A percentile compares a stretch with the other conserved stretches of the same genome.
Evolutionary conservation across 805 yeast species (phyloP).

Genomic region (Monosporozyma servazzii): DNA sequence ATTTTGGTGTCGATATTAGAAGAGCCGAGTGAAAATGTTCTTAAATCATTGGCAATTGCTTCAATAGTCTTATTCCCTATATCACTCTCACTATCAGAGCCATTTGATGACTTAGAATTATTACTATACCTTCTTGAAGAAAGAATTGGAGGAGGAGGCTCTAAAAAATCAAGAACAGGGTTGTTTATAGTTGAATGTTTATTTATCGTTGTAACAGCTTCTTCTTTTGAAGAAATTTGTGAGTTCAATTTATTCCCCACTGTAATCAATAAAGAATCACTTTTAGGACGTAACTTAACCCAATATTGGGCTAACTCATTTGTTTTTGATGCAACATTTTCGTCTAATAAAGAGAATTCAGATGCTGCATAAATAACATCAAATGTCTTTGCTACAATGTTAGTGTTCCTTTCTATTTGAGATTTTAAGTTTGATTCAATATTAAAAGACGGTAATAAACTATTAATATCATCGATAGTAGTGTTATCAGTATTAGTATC

Average conservation of each 20-base stretch:
- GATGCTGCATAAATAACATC: conserved; percentile 31
- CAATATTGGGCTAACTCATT: conserved; percentile 31
- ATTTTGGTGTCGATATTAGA: background rate
- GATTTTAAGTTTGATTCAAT: conserved; percentile 8
- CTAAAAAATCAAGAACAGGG: background rate
- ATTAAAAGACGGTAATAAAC: background rate
- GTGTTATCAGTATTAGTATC: background rate
- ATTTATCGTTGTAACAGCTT: background rate
- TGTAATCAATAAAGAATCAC: conserved; percentile 10
- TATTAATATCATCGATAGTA: background rate
- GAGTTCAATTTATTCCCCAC: background rate
- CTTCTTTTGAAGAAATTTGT: too few relatives aligned
- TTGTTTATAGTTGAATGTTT: background rate
- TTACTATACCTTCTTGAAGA: conserved; percentile 1
- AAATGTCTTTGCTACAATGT: conserved; percentile 35
- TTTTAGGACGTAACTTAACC: conserved; percentile 20
- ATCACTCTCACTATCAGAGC: conserved; percentile 14
- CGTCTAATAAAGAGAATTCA: conserved; percentile 35
- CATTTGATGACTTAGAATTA: conserved; percentile 9
- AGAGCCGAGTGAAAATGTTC: conserved; percentile 9
- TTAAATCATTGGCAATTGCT: conserved; percentile 7
- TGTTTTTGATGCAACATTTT: conserved; percentile 29
- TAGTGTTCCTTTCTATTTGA: conserved; percentile 31
- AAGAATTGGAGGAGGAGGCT: conserved; percentile 5
- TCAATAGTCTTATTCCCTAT: conserved; percentile 11